Conservation (phyloP, 306 rosid species). For the Mimosa bimucronata region DNA sequence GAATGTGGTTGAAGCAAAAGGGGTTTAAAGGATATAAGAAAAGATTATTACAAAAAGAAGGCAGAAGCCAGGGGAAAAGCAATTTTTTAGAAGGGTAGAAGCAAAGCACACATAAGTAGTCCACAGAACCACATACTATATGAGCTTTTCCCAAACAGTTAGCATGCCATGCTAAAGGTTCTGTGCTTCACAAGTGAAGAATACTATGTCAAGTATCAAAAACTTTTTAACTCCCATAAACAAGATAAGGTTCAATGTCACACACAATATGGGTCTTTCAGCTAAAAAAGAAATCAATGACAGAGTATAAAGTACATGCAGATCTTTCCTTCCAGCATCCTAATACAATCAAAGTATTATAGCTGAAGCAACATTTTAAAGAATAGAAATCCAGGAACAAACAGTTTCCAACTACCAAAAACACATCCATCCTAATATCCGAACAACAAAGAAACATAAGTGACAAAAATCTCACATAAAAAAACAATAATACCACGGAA, state of each 20-base stretch:
- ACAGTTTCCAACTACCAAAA: background rate
- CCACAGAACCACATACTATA: background rate
- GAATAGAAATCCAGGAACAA: background rate
- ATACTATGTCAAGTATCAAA: background rate
- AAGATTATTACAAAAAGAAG: background rate
- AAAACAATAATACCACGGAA: background rate
- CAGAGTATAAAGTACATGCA: background rate
- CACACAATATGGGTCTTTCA: background rate
- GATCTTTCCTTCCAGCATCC: background rate
- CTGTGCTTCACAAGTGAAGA: background rate
- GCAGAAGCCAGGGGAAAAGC: background rate
- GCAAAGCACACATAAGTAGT: constrained; percentile 9
- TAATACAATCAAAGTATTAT: background rate
- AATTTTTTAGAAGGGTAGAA: background rate
- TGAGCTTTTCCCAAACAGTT: background rate
- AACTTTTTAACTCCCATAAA: background rate
- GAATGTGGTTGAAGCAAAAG: background rate
- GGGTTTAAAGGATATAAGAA: background rate
- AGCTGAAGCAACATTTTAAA: background rate
- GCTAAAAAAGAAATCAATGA: background rate
- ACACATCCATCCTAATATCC: background rate
- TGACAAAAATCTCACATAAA: background rate
- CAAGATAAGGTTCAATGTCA: background rate
- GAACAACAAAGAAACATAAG: background rate
- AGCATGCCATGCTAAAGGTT: background rate